A percentile compares a stretch with the other conserved stretches of the same genome.
These are phyloP conservation scores for Geosmithia putterillii DNA, from an alignment of 2,329 filamentous ascomycete species.

Conservation along the genomic window DNA sequence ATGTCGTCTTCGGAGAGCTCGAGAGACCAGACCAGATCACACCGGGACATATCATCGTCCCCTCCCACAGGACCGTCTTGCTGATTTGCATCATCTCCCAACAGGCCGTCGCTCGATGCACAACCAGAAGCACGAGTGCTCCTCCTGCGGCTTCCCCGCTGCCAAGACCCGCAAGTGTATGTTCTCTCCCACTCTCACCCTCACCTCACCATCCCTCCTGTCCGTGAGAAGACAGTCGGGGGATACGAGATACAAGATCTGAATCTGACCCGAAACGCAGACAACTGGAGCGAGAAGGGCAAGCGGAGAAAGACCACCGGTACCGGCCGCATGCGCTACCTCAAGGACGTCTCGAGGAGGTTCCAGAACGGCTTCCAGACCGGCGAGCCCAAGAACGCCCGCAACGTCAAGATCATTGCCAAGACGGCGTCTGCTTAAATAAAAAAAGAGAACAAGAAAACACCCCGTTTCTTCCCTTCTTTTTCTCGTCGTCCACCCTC, in stretches of 20 bases:
- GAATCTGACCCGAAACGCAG: conserved; percentile 34
- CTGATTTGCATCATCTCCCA: no score
- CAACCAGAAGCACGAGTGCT: conserved; percentile 98
- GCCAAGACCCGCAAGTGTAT: conserved; percentile 98
- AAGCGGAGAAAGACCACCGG: conserved; percentile 99
- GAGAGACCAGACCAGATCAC: no score
- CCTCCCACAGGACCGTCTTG: conserved; percentile 4
- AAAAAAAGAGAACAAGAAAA: neutral
- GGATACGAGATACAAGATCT: neutral
- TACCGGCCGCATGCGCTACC: conserved; percentile 88
- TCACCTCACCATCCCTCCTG: no score
- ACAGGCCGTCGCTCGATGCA: conserved; percentile 91
- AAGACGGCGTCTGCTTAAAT: conserved; percentile 1
- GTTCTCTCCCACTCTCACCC: conserved; percentile 26
- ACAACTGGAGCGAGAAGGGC: conserved; percentile 99
- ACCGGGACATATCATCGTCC: neutral
- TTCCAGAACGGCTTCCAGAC: conserved; percentile 98
- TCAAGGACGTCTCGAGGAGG: conserved; percentile 83
- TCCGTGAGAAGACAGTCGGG: no score
- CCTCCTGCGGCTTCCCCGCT: conserved; percentile 89
- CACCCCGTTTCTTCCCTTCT: neutral
- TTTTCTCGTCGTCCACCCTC: no score
- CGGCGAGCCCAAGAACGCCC: conserved; percentile 74
- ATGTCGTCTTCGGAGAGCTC: no score
- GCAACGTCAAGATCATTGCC: conserved; percentile 14